These are phyloP conservation scores for Orbilia blumenaviensis DNA, from an alignment of 2,329 filamentous ascomycete species.

Conservation along the genomic window DNA sequence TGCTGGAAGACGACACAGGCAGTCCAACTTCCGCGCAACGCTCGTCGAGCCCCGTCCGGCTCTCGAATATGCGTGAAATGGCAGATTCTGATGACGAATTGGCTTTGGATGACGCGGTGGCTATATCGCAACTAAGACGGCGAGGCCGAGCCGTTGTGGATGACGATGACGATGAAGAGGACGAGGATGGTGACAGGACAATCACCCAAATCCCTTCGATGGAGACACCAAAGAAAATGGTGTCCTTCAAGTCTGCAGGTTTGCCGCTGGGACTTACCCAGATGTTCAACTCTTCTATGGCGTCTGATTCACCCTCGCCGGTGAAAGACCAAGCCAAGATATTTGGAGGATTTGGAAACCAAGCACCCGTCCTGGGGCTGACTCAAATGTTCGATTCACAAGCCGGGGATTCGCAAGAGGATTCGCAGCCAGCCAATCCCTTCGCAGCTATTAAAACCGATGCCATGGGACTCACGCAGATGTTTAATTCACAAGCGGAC, in stretches of 20 bases:
- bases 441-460: slow-evolving; percentile 15
- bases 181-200: slow-evolving; percentile 16
- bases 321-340: slow-evolving; percentile 54
- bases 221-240: slow-evolving; percentile 28
- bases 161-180: slow-evolving; percentile 35
- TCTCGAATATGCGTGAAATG: slow-evolving; percentile 56
- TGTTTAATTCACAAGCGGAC: slow-evolving; percentile 53
- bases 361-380: slow-evolving; percentile 38
- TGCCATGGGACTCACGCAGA: slow-evolving; percentile 48
- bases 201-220: slow-evolving; percentile 29
- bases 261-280: slow-evolving; percentile 39
- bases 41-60: slow-evolving; percentile 26
- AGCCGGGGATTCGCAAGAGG: slow-evolving; percentile 57
- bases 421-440: slow-evolving; percentile 51
- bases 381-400: slow-evolving; percentile 54
- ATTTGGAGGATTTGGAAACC: slow-evolving; percentile 28
- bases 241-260: slow-evolving; percentile 12
- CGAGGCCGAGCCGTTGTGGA: slow-evolving; percentile 31
- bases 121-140: neutral
- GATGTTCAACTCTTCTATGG: slow-evolving; percentile 56
- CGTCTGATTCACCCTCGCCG: slow-evolving; percentile 55
- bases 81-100: slow-evolving; percentile 62
- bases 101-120: slow-evolving; percentile 60
- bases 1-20: slow-evolving; percentile 58
- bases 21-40: slow-evolving; percentile 31